A percentile compares a stretch with the other conserved stretches of the same genome.
Evolutionary conservation across 352 stramenopile species (phyloP).

Genomic region (Pythium brassicae): DNA sequence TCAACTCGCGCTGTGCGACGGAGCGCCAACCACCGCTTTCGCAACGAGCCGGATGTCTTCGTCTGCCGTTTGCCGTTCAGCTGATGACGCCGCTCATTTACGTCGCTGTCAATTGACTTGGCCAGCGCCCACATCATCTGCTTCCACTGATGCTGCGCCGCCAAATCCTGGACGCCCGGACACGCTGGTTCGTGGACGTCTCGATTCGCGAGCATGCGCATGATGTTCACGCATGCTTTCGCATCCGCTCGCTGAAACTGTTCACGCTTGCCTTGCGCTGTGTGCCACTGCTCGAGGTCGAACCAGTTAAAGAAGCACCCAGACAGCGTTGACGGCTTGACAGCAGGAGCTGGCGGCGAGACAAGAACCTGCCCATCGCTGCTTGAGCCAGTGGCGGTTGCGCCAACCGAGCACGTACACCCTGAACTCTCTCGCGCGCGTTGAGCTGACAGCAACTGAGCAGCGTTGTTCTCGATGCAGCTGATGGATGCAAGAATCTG

Average conservation of each 20-base stretch:
- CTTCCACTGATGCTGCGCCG: constrained; percentile 12
- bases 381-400: neutral
- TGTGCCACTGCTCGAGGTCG: constrained; percentile 7
- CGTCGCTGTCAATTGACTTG: constrained; percentile 9
- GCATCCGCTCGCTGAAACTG: constrained; percentile 10
- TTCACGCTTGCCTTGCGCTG: constrained; percentile 11
- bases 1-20: neutral
- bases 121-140: constrained; percentile 10
- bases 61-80: constrained; percentile 6
- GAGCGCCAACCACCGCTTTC: constrained; percentile 7
- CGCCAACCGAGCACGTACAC: neutral
- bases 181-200: neutral
- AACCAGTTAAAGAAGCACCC: constrained; percentile 11
- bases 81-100: constrained; percentile 1
- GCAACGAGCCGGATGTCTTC: constrained; percentile 8
- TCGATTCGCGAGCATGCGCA: constrained; percentile 1
- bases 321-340: neutral
- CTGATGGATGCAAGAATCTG: neutral
- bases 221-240: constrained; percentile 16
- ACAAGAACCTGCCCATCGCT: neutral
- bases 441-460: neutral
- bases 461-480: neutral
- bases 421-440: neutral
- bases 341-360: neutral
- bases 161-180: neutral